These are phyloP conservation scores for Pugionium dolabratum DNA, from an alignment of 345 rosid genomes.

Conservation along the genomic window DNA sequence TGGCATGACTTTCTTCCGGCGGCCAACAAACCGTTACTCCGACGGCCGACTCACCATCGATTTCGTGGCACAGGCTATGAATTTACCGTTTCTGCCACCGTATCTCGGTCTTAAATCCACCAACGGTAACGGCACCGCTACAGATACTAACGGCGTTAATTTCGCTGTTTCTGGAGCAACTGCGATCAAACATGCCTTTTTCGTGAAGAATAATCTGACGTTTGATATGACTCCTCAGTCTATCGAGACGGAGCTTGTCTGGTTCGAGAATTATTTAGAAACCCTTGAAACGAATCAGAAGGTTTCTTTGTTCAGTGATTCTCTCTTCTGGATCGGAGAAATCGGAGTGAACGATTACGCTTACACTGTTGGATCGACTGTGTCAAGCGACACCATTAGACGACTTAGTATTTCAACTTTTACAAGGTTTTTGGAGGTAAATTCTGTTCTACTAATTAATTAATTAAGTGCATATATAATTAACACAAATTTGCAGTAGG, in stretches of 20 bases:
- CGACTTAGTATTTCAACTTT: slow-evolving; percentile 50
- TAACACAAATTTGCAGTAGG: not conserved
- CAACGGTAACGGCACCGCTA: slow-evolving; percentile 34
- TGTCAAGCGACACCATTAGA: slow-evolving; percentile 55
- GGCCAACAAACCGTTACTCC: slow-evolving; percentile 84
- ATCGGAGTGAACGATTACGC: slow-evolving; percentile 95
- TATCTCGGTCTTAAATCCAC: slow-evolving; percentile 44
- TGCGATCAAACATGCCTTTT: slow-evolving; percentile 70
- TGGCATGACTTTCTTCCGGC: slow-evolving; percentile 77
- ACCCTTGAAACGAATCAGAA: slow-evolving; percentile 51
- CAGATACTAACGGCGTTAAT: slow-evolving; percentile 57
- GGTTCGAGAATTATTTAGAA: slow-evolving; percentile 63
- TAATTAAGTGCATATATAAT: not conserved
- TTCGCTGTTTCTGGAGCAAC: slow-evolving; percentile 96
- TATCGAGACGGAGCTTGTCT: slow-evolving; percentile 61
- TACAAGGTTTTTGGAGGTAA: slow-evolving; percentile 60
- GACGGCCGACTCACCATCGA: slow-evolving; percentile 89
- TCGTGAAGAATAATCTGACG: slow-evolving; percentile 69
- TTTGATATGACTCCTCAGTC: slow-evolving; percentile 74
- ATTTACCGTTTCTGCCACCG: slow-evolving; percentile 77
- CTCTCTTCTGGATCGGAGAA: slow-evolving; percentile 90
- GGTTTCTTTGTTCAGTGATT: slow-evolving; percentile 48
- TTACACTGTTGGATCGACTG: slow-evolving; percentile 56
- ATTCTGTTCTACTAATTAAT: no score
- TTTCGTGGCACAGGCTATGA: slow-evolving; percentile 66